A percentile compares a stretch with the other conserved stretches of the same genome.
These are phyloP conservation scores for Glycyrrhiza uralensis DNA, from an alignment of 306 rosid species.

Conservation along the genomic window DNA sequence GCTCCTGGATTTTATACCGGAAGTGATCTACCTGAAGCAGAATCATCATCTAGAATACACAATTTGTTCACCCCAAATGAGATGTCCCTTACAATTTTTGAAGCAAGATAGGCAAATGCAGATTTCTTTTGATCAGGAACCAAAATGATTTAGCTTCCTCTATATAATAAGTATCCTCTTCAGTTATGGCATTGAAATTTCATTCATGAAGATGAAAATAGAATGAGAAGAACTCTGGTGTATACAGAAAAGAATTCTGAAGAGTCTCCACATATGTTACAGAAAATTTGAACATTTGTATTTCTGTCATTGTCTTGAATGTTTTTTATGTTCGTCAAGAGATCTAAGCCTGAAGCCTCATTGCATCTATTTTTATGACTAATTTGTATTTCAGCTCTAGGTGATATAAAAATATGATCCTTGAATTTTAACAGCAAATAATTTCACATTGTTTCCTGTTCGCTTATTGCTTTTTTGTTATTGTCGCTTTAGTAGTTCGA, in stretches of 20 bases:
- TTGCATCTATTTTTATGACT: background rate
- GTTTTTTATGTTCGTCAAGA: background rate
- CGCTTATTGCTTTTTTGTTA: background rate
- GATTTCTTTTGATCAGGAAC: background rate
- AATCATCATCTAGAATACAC: background rate
- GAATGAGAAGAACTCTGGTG: background rate
- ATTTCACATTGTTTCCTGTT: background rate
- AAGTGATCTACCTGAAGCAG: background rate
- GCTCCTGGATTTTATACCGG: conserved; percentile 2
- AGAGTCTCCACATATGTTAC: background rate
- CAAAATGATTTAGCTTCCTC: background rate
- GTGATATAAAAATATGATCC: background rate
- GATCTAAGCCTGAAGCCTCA: background rate
- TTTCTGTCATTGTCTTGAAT: background rate
- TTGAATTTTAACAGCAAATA: background rate
- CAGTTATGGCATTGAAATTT: background rate
- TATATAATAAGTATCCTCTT: too few relatives aligned
- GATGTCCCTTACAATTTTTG: background rate
- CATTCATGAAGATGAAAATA: background rate
- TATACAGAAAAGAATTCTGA: background rate
- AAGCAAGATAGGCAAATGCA: background rate
- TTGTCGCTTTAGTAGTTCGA: background rate
- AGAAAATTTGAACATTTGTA: background rate
- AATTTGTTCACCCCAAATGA: background rate
- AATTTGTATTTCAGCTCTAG: background rate